phyloP scores from a whole-genome alignment of 2,329 filamentous ascomycete species.

The Fusarium proliferatum region DNA sequence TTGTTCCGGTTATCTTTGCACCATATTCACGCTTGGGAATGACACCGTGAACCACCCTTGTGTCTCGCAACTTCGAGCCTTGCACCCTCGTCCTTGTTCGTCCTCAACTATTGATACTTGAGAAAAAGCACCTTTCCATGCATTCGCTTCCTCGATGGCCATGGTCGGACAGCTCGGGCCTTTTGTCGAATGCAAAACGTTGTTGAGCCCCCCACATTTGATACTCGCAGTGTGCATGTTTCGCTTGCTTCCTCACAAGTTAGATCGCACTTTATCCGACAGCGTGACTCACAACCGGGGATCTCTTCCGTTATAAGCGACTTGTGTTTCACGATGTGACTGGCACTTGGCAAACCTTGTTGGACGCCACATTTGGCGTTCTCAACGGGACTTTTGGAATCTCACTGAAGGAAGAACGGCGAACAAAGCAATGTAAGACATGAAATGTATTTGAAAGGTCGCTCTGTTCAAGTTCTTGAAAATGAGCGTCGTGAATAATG shows the following conservation, averaged over 20 bases:
- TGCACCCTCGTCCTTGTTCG: slow-evolving; percentile 23
- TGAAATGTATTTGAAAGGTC: slow-evolving; percentile 11
- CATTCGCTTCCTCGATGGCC: not conserved
- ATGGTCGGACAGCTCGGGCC: not conserved
- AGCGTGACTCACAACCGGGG: slow-evolving; percentile 40
- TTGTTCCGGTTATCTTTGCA: slow-evolving; percentile 21
- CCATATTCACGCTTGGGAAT: slow-evolving; percentile 42
- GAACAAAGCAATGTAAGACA: not conserved
- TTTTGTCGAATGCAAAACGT: slow-evolving; percentile 18
- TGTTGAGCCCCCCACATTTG: slow-evolving; percentile 28
- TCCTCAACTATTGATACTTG: slow-evolving; percentile 10
- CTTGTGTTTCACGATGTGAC: slow-evolving; percentile 38
- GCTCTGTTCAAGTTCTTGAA: slow-evolving; percentile 20
- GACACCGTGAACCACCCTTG: slow-evolving; percentile 42
- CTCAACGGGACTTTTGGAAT: slow-evolving; percentile 9
- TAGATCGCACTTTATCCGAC: slow-evolving; percentile 12
- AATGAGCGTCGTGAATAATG: slow-evolving; percentile 47
- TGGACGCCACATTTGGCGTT: not conserved
- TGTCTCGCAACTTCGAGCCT: slow-evolving; percentile 22
- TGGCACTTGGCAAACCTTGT: slow-evolving; percentile 25
- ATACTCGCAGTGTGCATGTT: slow-evolving; percentile 24
- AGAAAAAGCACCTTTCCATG: not conserved
- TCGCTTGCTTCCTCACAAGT: slow-evolving; percentile 19
- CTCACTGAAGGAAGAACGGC: not conserved
- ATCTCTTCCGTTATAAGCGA: slow-evolving; percentile 31